Percentiles rank a stretch among this genome's conserved stretches.
Conservation (phyloP, 805 yeast species). For the Saturnispora mendoncae region DNA sequence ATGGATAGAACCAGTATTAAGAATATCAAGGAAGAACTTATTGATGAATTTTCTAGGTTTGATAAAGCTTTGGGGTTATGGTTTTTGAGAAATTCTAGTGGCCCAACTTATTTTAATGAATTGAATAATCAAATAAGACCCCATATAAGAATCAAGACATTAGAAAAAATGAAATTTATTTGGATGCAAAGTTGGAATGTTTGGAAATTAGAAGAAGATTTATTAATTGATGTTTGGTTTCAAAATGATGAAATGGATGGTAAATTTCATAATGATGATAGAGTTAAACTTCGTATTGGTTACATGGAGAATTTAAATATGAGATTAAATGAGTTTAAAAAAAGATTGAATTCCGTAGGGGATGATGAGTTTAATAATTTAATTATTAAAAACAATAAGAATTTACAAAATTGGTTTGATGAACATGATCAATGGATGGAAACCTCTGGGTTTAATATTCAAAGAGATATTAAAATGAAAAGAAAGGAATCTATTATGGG, state of each 20-base stretch:
- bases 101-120: conserved; percentile 8
- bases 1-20: no score
- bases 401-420: no score
- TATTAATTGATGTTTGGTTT: conserved; percentile 6
- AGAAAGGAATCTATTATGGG: background rate
- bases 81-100: conserved; percentile 2
- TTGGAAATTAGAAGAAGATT: conserved; percentile 5
- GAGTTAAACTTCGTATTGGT: background rate
- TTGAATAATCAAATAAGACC: conserved; percentile 7
- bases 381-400: no score
- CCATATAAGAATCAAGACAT: conserved; percentile 1
- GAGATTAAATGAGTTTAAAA: background rate
- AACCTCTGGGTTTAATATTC: background rate
- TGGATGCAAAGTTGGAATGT: conserved; percentile 5
- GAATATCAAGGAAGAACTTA: background rate
- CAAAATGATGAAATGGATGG: background rate
- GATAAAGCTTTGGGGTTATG: conserved; percentile 8
- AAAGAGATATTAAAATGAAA: background rate
- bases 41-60: background rate
- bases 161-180: background rate
- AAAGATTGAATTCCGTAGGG: background rate
- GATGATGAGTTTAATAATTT: no score
- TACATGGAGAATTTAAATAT: background rate
- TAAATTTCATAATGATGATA: conserved; percentile 3
- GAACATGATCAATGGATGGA: background rate